These are phyloP conservation scores for Letharia lupina DNA, from an alignment of 495 filamentous ascomycete genomes.

Conservation along the genomic window DNA sequence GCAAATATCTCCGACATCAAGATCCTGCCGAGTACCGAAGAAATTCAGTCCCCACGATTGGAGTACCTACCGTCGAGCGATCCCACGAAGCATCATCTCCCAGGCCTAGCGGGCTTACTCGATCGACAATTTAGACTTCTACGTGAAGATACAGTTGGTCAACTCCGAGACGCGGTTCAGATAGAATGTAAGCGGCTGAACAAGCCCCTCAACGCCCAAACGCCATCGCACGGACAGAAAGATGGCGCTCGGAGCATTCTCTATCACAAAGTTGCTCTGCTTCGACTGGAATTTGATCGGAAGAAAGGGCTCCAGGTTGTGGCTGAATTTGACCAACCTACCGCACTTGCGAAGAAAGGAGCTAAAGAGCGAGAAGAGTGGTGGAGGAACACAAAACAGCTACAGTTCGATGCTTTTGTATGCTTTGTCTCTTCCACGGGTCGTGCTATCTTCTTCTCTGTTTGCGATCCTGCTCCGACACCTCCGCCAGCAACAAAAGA, in stretches of 20 bases:
- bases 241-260: slow-evolving; percentile 28
- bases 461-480: slow-evolving; percentile 30
- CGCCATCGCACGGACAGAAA: slow-evolving; percentile 19
- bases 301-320: slow-evolving; percentile 47
- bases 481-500: slow-evolving; percentile 10
- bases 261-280: slow-evolving; percentile 28
- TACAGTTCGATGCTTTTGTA: slow-evolving; percentile 50
- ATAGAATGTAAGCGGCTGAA: slow-evolving; percentile 31
- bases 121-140: slow-evolving; percentile 65
- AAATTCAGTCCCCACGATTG: slow-evolving; percentile 43
- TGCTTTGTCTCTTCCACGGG: slow-evolving; percentile 46
- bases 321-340: slow-evolving; percentile 49
- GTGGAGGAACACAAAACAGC: slow-evolving; percentile 51
- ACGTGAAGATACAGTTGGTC: slow-evolving; percentile 57
- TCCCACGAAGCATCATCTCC: slow-evolving; percentile 44
- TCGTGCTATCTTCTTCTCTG: slow-evolving; percentile 46
- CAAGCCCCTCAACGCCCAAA: slow-evolving; percentile 11
- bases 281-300: slow-evolving; percentile 27
- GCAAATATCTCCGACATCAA: slow-evolving; percentile 49
- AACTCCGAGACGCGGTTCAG: slow-evolving; percentile 49
- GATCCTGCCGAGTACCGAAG: slow-evolving; percentile 55
- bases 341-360: slow-evolving; percentile 26
- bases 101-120: slow-evolving; percentile 51
- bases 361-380: slow-evolving; percentile 40
- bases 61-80: slow-evolving; percentile 57